Conservation (phyloP, 2,329 filamentous ascomycete species). For the Colletotrichum viniferum region DNA sequence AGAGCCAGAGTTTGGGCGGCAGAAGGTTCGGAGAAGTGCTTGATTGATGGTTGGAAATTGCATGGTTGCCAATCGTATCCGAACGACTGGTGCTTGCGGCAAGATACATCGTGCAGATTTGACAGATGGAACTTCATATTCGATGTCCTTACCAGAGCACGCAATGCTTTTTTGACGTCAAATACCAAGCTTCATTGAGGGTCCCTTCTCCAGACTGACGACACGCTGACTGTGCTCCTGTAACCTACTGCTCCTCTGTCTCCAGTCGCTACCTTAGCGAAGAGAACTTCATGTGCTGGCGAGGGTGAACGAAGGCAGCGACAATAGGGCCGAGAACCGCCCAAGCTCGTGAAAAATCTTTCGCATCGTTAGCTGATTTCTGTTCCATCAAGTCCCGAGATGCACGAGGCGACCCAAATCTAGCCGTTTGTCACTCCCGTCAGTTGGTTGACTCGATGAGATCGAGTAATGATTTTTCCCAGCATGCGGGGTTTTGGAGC, state of each 20-base stretch:
- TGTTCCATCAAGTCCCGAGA: neutral
- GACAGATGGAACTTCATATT: neutral
- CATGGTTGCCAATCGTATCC: neutral
- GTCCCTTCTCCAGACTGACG: neutral
- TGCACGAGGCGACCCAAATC: neutral
- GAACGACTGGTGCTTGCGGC: neutral
- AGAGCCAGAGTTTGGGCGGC: neutral
- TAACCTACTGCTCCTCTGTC: neutral
- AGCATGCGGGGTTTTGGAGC: conserved; percentile 17
- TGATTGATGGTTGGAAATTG: neutral
- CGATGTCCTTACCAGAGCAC: neutral
- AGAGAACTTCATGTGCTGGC: neutral
- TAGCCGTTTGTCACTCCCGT: neutral
- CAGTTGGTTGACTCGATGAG: conserved; percentile 26
- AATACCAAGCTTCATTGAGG: neutral
- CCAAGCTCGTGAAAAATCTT: neutral
- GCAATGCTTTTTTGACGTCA: neutral
- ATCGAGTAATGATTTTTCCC: conserved; percentile 31
- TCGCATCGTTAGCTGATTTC: neutral
- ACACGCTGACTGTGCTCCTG: neutral
- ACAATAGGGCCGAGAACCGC: neutral
- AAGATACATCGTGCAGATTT: neutral
- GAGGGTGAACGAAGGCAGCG: neutral
- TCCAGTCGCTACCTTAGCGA: neutral
- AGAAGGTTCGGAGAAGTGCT: neutral